phyloP scores from a whole-genome alignment of 345 rosid genomes.

The Brassica cretica region DNA sequence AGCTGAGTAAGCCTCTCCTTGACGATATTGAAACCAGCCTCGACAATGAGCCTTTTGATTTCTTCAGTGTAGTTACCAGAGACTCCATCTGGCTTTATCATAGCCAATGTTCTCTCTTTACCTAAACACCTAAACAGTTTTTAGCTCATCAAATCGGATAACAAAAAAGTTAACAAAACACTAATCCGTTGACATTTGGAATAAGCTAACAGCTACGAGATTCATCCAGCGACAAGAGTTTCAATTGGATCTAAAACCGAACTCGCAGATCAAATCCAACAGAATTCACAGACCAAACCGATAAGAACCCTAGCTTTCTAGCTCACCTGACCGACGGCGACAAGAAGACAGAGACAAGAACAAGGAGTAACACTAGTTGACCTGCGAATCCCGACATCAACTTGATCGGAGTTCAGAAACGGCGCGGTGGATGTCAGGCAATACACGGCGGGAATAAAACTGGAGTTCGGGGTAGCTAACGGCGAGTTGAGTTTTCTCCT shows the following conservation, averaged over 20 bases:
- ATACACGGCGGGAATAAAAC: background rate
- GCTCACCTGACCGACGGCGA: constrained; percentile 30
- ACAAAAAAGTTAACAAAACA: constrained; percentile 1
- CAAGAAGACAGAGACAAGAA: constrained; percentile 16
- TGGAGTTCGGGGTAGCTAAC: background rate
- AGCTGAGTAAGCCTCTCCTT: constrained; percentile 56
- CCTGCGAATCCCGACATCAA: constrained; percentile 5
- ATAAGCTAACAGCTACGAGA: background rate
- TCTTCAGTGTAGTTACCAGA: constrained; percentile 57
- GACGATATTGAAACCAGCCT: constrained; percentile 54
- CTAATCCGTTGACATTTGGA: background rate
- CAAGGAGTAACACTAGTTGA: constrained; percentile 14
- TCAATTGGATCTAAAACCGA: constrained; percentile 10
- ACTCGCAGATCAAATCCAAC: constrained; percentile 5
- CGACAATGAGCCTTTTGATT: constrained; percentile 51
- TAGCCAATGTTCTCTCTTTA: constrained; percentile 64
- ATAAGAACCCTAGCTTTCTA: constrained; percentile 4
- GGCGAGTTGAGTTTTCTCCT: constrained; percentile 1
- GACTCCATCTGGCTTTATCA: constrained; percentile 86
- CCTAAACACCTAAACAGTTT: constrained; percentile 45
- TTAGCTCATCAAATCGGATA: constrained; percentile 12
- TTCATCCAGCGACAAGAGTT: background rate
- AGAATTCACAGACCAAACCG: background rate
- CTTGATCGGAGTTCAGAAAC: constrained; percentile 21
- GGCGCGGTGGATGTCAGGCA: background rate